phyloP scores from a whole-genome alignment of 2,329 filamentous ascomycete genomes.

The Stylonectria norvegica region DNA sequence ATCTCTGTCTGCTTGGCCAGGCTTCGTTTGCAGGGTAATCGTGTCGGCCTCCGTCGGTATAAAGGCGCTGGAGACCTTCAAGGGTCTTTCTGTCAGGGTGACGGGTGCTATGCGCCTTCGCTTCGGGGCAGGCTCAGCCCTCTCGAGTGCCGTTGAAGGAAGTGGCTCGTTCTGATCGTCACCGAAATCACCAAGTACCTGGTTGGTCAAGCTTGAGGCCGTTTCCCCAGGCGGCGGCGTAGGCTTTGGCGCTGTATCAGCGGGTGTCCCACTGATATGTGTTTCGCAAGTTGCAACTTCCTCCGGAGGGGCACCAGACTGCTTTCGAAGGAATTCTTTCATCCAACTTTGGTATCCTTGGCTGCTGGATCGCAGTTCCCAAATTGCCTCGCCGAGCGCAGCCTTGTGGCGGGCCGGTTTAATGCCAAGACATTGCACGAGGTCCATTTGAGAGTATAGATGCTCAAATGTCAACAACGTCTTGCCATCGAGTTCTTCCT shows the following conservation, averaged over 20 bases:
- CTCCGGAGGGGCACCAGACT: conserved; percentile 4
- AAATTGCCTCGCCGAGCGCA: conserved; percentile 56
- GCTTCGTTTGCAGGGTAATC: conserved; percentile 2
- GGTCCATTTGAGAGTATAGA: conserved; percentile 46
- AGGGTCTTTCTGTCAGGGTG: conserved; percentile 21
- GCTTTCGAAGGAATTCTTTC: conserved; percentile 19
- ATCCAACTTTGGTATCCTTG: conserved; percentile 41
- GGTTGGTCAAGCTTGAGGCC: too few relatives aligned
- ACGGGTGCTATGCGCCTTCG: conserved; percentile 27
- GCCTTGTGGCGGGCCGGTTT: conserved; percentile 55
- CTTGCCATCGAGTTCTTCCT: conserved; percentile 64
- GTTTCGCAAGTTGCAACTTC: neutral
- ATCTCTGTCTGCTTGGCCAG: neutral
- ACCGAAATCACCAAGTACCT: conserved; percentile 10
- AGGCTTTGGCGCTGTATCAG: too few relatives aligned
- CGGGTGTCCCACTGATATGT: neutral
- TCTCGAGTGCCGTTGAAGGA: too few relatives aligned
- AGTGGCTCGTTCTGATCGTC: neutral
- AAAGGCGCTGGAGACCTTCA: conserved; percentile 14
- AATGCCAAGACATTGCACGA: conserved; percentile 54
- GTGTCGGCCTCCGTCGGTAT: conserved; percentile 26
- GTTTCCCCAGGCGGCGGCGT: too few relatives aligned
- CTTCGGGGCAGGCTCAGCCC: conserved; percentile 21
- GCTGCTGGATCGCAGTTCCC: conserved; percentile 52
- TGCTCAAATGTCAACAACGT: conserved; percentile 58